A percentile compares a stretch with the other conserved stretches of the same genome.
Conservation (phyloP, 2,329 filamentous ascomycete species). For the Hypoxylon sp. region DNA sequence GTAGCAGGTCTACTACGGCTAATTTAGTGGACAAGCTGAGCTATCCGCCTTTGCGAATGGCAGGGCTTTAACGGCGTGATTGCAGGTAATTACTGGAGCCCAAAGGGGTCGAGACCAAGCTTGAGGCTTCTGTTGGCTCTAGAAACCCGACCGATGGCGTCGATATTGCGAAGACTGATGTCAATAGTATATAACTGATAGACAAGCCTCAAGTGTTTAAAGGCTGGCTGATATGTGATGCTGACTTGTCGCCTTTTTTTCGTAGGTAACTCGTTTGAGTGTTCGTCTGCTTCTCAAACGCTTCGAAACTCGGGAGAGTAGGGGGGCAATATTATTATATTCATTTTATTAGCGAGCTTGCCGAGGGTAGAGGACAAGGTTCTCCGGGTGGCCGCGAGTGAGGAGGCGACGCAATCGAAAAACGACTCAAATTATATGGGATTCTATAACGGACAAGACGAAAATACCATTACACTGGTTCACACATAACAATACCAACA, state of each 20-base stretch:
- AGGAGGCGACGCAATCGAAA: constrained; percentile 4
- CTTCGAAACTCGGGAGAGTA: constrained; percentile 8
- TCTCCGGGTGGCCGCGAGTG: constrained; percentile 12
- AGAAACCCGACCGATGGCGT: constrained; percentile 23
- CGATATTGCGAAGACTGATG: constrained; percentile 29
- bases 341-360: constrained; percentile 29
- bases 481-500: constrained; percentile 25
- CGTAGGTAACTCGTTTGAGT: background rate
- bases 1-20: constrained; percentile 19
- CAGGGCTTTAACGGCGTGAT: constrained; percentile 30
- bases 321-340: background rate
- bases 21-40: constrained; percentile 22
- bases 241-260: constrained; percentile 30
- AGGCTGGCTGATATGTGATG: constrained; percentile 12
- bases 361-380: constrained; percentile 23
- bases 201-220: background rate
- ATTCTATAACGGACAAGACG: constrained; percentile 19
- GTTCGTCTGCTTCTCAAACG: constrained; percentile 3
- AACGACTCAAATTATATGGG: constrained; percentile 11
- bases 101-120: constrained; percentile 31
- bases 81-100: constrained; percentile 31
- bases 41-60: constrained; percentile 27
- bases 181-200: constrained; percentile 23
- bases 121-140: constrained; percentile 14
- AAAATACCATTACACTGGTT: constrained; percentile 14